These are phyloP conservation scores for Leptomonas pyrrhocoris DNA, from an alignment of 208 protist species.

Conservation along the genomic window DNA sequence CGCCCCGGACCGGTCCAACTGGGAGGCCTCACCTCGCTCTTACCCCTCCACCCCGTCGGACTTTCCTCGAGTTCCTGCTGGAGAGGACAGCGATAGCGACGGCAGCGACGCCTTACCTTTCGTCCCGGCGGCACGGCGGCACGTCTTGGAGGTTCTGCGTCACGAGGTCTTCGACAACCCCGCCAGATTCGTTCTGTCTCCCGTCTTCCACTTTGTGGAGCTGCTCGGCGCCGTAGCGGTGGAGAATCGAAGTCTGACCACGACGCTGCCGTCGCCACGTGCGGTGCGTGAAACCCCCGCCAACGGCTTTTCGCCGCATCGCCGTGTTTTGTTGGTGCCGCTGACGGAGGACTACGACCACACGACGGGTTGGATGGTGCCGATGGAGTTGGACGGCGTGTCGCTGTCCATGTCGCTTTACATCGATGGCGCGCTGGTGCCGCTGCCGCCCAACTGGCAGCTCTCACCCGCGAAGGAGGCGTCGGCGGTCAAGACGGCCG, in stretches of 20 bases:
- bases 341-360: conserved; percentile 60
- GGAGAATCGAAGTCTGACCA: conserved; percentile 50
- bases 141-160: conserved; percentile 66
- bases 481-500: conserved; percentile 59
- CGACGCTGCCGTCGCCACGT: conserved; percentile 59
- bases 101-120: conserved; percentile 21
- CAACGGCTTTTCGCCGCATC: conserved; percentile 48
- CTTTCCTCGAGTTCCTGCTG: not conserved
- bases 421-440: conserved; percentile 61
- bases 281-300: conserved; percentile 42
- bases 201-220: conserved; percentile 68
- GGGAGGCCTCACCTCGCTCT: too few relatives aligned
- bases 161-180: conserved; percentile 72
- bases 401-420: conserved; percentile 60
- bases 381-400: conserved; percentile 52
- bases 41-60: not conserved
- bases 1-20: too few relatives aligned
- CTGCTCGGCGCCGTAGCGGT: conserved; percentile 78
- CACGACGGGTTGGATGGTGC: conserved; percentile 74
- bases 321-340: conserved; percentile 74
- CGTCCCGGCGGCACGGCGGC: conserved; percentile 38
- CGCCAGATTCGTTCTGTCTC: conserved; percentile 62
- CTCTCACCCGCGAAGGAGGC: conserved; percentile 67
- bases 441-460: conserved; percentile 54
- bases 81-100: not conserved